Evolutionary conservation across 192 early-diverging fungal species (phyloP).

Genomic region (Entomortierella lignicola): DNA sequence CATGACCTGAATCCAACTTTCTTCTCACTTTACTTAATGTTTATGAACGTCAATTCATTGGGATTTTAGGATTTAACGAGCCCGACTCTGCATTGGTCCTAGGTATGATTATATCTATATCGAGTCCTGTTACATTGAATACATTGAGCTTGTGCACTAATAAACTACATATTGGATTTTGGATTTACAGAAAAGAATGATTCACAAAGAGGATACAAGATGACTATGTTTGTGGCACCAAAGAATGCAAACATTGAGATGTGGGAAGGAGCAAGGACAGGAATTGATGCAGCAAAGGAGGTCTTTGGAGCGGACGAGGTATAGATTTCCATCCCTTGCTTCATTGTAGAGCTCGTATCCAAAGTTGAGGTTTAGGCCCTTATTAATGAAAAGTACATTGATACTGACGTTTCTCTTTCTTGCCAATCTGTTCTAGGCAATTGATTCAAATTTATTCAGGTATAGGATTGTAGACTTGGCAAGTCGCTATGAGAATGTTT

Average conservation of each 20-base stretch:
- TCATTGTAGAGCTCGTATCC: too few species aligned
- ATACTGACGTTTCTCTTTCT: background rate
- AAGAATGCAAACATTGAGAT: slow-evolving; percentile 79
- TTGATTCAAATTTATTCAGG: slow-evolving; percentile 48
- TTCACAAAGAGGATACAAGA: slow-evolving; percentile 75
- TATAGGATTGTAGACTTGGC: slow-evolving; percentile 47
- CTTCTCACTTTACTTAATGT: background rate
- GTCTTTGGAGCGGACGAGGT: slow-evolving; percentile 90
- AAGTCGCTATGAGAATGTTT: slow-evolving; percentile 39
- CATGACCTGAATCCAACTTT: background rate
- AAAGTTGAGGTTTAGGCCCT: too few species aligned
- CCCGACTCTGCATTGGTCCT: slow-evolving; percentile 83
- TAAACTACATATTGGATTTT: too few species aligned
- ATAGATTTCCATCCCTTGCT: background rate
- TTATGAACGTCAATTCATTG: too few species aligned
- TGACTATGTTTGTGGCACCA: slow-evolving; percentile 89
- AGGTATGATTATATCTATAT: slow-evolving; percentile 61
- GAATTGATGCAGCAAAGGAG: slow-evolving; percentile 78
- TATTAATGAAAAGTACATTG: too few species aligned
- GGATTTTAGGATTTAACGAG: slow-evolving; percentile 94
- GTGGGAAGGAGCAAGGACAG: slow-evolving; percentile 94
- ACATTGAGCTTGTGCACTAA: too few species aligned
- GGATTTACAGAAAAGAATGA: slow-evolving; percentile 58
- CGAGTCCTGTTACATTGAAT: too few species aligned
- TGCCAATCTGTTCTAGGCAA: slow-evolving; percentile 12